Percentiles rank a stretch among this genome's conserved stretches.
These are phyloP conservation scores for Microbotryum scabiosae DNA, from an alignment of 1,284 basidiomycete species.

Conservation along the genomic window DNA sequence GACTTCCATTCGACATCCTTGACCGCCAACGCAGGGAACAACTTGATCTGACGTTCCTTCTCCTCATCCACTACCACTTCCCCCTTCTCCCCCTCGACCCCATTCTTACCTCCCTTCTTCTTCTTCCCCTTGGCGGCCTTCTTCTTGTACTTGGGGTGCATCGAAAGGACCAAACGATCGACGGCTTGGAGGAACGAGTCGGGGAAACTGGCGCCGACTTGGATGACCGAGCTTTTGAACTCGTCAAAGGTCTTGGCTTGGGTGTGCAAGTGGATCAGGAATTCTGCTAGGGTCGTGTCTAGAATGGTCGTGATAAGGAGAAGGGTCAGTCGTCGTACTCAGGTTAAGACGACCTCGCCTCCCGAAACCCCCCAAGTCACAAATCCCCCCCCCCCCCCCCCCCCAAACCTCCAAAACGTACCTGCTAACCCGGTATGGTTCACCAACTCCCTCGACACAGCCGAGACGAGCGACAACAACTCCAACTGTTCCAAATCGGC, in stretches of 20 bases:
- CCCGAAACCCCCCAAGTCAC: too few relatives aligned
- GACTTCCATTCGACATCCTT: slow-evolving; percentile 57
- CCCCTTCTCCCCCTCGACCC: slow-evolving; percentile 55
- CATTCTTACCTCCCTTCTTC: slow-evolving; percentile 37
- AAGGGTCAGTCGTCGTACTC: neutral
- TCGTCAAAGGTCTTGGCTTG: slow-evolving; percentile 62
- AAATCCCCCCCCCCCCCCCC: neutral
- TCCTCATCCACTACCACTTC: slow-evolving; percentile 48
- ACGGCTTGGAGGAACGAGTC: slow-evolving; percentile 84
- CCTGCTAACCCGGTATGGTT: slow-evolving; percentile 53
- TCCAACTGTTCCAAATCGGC: slow-evolving; percentile 54
- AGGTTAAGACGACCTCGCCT: too few relatives aligned
- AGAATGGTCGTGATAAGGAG: slow-evolving; percentile 50
- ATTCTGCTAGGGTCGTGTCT: slow-evolving; percentile 91
- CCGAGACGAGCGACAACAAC: slow-evolving; percentile 74
- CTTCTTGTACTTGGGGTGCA: slow-evolving; percentile 96
- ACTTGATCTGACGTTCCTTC: slow-evolving; percentile 63
- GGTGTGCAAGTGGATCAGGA: slow-evolving; percentile 85
- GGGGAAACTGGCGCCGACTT: slow-evolving; percentile 76
- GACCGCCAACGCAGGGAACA: slow-evolving; percentile 87
- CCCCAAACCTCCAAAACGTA: neutral
- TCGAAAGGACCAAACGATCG: slow-evolving; percentile 83
- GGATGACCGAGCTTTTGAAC: slow-evolving; percentile 75
- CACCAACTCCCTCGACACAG: slow-evolving; percentile 81
- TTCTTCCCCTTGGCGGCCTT: slow-evolving; percentile 46